Evolutionary conservation across 352 stramenopile genomes (phyloP).

Genomic region (Phytopythium chamaehyphon): DNA sequence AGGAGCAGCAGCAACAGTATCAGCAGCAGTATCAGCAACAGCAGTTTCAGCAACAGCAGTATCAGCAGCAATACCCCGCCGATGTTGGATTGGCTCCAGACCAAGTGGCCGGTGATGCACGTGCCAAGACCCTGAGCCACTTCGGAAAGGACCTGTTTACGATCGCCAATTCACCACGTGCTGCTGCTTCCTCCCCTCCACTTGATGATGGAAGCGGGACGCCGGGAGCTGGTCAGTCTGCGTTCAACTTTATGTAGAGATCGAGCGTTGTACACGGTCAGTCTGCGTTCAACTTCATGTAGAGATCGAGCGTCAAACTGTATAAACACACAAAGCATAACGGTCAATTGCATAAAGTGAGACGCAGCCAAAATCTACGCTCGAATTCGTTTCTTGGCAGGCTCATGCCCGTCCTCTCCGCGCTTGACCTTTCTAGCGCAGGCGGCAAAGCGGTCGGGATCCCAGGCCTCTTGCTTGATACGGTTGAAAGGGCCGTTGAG

Average conservation of each 20-base stretch:
- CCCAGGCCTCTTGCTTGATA: slow-evolving; percentile 71
- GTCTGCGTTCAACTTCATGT: neutral
- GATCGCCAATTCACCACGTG: slow-evolving; percentile 78
- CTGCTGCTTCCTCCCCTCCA: slow-evolving; percentile 14
- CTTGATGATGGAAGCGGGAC: slow-evolving; percentile 14
- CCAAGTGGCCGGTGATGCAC: slow-evolving; percentile 33
- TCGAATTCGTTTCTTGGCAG: slow-evolving; percentile 26
- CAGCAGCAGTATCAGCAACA: slow-evolving; percentile 23
- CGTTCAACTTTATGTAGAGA: slow-evolving; percentile 89
- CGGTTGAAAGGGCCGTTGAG: slow-evolving; percentile 85
- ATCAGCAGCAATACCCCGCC: slow-evolving; percentile 17
- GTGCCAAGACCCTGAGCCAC: slow-evolving; percentile 64
- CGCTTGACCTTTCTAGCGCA: slow-evolving; percentile 36
- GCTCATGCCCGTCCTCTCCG: slow-evolving; percentile 1
- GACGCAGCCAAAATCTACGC: slow-evolving; percentile 3
- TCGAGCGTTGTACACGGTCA: slow-evolving; percentile 5
- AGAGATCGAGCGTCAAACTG: neutral
- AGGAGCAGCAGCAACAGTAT: slow-evolving; percentile 31
- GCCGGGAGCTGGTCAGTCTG: slow-evolving; percentile 48
- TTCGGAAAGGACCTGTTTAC: slow-evolving; percentile 86
- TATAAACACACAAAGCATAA: too few relatives aligned
- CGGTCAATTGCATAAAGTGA: neutral
- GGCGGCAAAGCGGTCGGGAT: slow-evolving; percentile 48
- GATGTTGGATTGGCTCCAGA: slow-evolving; percentile 2
- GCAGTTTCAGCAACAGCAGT: slow-evolving; percentile 22